Base-by-base conservation (phyloP, 2,329 filamentous ascomycete genomes). In the Xylaria sp. region DNA sequence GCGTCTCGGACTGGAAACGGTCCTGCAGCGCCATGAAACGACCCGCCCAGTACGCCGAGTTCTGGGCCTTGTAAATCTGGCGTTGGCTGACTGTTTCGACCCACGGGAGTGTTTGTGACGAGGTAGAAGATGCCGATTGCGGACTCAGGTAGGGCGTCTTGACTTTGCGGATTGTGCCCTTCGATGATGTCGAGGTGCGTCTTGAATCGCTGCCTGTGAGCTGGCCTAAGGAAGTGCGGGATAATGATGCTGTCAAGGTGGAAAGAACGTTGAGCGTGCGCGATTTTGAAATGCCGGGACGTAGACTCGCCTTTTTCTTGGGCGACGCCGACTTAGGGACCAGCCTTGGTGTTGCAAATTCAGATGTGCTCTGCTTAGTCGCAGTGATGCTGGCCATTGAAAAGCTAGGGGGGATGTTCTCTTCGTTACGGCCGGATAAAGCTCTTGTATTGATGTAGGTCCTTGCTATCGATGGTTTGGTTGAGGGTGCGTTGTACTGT, bases 1-100 rank as follows among this genome's bases (percentile, higher is more conserved):
- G 75, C 28, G 75, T 73, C 71, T 86, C 83, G 66, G 79, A 82
- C 63, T 81, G 81, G 70, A 85, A 83, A n/a, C 82, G 83, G 77
- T 91, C 88, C 59, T 86, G 82, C 0, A 90, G 77, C 2, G 86
- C 79, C 59, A 84, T 79, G 74, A 90, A 90, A 46, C 89, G 86
- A 20, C 89, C 89, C 11, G 83, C 81, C 89, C 89, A 92, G 77
- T 89, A 91, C 2, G 81, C 77, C 1, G 83, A 82, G 6, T 83
- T 78, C 72, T 86, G 83, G 1, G 84, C 81, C 0, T 75, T 79
- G 59, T 76, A 75, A 15, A 88, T 77, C 28, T 79, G 66, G 33
- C 71, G 73, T n/a, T 74, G 71, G 42, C 77, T 72, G 38, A 57
- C 13, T 26, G 38, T 38, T 11, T 46, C 60, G 13, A 31, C 56